These are phyloP conservation scores for Phytomonas sp. DNA, from an alignment of 208 protist genomes.

Conservation along the genomic window DNA sequence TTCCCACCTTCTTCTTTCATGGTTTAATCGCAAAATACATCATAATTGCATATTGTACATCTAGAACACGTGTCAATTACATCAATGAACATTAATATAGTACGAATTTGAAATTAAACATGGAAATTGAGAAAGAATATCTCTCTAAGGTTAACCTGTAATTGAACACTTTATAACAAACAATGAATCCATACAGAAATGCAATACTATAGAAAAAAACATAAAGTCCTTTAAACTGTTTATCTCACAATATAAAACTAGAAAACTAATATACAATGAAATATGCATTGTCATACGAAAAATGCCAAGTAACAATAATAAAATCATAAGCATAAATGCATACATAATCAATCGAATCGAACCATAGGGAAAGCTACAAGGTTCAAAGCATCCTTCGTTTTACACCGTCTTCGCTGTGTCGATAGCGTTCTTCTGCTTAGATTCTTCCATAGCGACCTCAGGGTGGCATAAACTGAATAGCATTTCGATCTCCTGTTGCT, in stretches of 20 bases:
- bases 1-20: not conserved
- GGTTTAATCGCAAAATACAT: not conserved
- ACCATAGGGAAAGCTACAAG: conserved; percentile 3
- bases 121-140: not conserved
- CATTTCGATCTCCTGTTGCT: not conserved
- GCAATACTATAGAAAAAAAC: not conserved
- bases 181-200: not conserved
- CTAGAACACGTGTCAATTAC: not conserved
- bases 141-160: not conserved
- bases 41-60: not conserved
- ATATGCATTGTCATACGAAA: not conserved
- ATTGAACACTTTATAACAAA: not conserved
- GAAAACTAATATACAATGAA: conserved; percentile 13
- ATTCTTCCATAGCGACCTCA: not conserved
- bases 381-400: conserved; percentile 1
- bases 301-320: conserved; percentile 11
- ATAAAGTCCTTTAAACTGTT: not conserved
- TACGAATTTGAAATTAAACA: not conserved
- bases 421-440: not conserved
- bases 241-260: conserved; percentile 8
- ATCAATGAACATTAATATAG: not conserved
- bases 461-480: not conserved
- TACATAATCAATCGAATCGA: conserved; percentile 6
- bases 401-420: not conserved
- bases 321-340: conserved; percentile 5